Evolutionary conservation across 805 yeast genomes (phyloP).

Genomic region (Diddensiella caesifluorescens): DNA sequence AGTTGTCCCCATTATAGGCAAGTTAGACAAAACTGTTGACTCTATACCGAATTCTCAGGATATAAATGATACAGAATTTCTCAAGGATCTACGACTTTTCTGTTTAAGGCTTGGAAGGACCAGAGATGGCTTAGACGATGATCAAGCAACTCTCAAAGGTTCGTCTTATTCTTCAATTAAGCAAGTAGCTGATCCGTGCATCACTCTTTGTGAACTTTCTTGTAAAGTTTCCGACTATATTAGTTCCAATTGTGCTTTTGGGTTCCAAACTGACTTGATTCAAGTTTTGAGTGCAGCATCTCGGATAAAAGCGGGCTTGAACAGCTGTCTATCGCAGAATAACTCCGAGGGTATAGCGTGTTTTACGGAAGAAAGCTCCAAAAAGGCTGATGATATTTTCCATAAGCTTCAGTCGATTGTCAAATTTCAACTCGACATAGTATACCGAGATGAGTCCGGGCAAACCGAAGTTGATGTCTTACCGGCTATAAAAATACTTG

Average conservation of each 20-base stretch:
- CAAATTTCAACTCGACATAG: slow-evolving; percentile 1
- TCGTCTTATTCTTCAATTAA: neutral
- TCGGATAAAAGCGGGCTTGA: neutral
- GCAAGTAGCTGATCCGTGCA: neutral
- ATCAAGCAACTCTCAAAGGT: too few species aligned
- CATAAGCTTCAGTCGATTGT: neutral
- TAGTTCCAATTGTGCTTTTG: neutral
- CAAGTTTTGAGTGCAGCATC: neutral
- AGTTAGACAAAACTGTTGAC: neutral
- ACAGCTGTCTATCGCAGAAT: too few species aligned
- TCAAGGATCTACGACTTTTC: slow-evolving; percentile 1
- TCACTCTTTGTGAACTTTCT: neutral
- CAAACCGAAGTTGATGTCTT: neutral
- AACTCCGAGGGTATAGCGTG: too few species aligned
- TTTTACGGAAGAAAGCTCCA: too few species aligned
- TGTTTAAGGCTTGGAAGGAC: neutral
- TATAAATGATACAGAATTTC: slow-evolving; percentile 2
- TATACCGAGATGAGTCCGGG: neutral
- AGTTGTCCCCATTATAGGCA: neutral
- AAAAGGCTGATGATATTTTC: neutral
- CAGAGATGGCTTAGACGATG: neutral
- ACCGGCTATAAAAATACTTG: too few species aligned
- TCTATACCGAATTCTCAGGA: slow-evolving; percentile 4
- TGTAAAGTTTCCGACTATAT: neutral
- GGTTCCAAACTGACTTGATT: neutral